phyloP scores from a whole-genome alignment of 2,329 filamentous ascomycete species.

The Trichophyton mentagrophytes region DNA sequence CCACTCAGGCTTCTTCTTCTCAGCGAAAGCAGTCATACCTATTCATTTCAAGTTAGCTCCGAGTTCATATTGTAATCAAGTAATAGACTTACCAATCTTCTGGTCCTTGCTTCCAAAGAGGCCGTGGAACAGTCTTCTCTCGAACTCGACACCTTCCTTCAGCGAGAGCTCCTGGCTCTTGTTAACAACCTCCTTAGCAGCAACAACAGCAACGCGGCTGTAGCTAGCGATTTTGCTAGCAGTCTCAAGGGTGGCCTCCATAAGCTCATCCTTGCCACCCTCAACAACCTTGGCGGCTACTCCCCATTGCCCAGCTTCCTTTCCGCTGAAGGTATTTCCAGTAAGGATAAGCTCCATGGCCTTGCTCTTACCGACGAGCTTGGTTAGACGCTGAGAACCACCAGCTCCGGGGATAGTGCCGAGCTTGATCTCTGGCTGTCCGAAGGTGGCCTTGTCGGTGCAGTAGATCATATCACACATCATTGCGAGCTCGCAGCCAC shows the following conservation, averaged over 20 bases:
- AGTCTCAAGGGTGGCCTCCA: slow-evolving; percentile 67
- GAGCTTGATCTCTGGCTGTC: slow-evolving; percentile 93
- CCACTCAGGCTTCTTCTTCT: slow-evolving; percentile 92
- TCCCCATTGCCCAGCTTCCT: slow-evolving; percentile 80
- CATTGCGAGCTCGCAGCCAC: slow-evolving; percentile 91
- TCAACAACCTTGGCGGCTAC: slow-evolving; percentile 73
- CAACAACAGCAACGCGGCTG: slow-evolving; percentile 75
- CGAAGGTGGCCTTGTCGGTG: slow-evolving; percentile 73
- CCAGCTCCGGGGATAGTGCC: slow-evolving; percentile 86
- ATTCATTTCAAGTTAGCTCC: background rate
- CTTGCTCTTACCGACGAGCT: slow-evolving; percentile 67
- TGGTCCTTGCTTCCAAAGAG: slow-evolving; percentile 92
- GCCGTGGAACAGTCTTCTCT: slow-evolving; percentile 83
- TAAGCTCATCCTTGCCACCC: slow-evolving; percentile 60
- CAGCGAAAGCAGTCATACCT: slow-evolving; percentile 81
- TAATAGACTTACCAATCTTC: slow-evolving; percentile 61
- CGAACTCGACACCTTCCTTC: slow-evolving; percentile 85
- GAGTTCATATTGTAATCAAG: background rate
- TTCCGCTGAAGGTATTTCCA: slow-evolving; percentile 68
- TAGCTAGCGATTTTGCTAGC: slow-evolving; percentile 83
- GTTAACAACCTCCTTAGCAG: slow-evolving; percentile 95
- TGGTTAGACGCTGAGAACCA: slow-evolving; percentile 76
- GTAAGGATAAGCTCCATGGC: slow-evolving; percentile 90
- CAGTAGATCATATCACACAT: slow-evolving; percentile 97
- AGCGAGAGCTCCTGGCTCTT: slow-evolving; percentile 90